phyloP scores from a whole-genome alignment of 371 early-diverging fungal genomes.

The Rhizomucor pusillus region DNA sequence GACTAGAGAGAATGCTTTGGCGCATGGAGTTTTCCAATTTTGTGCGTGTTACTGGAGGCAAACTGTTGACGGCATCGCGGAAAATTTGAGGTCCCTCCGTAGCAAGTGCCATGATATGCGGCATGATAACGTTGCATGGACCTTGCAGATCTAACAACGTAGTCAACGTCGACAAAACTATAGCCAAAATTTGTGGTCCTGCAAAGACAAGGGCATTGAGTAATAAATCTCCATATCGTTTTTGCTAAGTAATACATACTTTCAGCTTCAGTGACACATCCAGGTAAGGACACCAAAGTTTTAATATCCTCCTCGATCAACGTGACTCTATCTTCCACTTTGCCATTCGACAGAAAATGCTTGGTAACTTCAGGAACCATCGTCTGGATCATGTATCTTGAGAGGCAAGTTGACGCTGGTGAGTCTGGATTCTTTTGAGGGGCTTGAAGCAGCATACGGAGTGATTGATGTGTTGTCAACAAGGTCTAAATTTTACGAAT shows the following conservation, averaged over 20 bases:
- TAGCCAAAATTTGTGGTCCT: slow-evolving; percentile 26
- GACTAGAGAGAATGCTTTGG: slow-evolving; percentile 38
- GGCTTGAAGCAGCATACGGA: slow-evolving; percentile 43
- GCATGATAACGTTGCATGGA: slow-evolving; percentile 29
- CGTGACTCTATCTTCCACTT: slow-evolving; percentile 1
- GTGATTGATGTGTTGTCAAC: slow-evolving; percentile 46
- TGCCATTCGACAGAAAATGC: slow-evolving; percentile 23
- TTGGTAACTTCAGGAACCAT: slow-evolving; percentile 32
- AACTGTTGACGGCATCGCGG: slow-evolving; percentile 29
- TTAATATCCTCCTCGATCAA: slow-evolving; percentile 42
- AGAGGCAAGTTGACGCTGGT: slow-evolving; percentile 22
- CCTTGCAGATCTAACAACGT: slow-evolving; percentile 32
- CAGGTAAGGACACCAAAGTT: slow-evolving; percentile 31
- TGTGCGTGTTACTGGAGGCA: slow-evolving; percentile 25
- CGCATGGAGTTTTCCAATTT: slow-evolving; percentile 48
- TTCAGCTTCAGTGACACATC: slow-evolving; percentile 28
- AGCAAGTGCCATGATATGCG: slow-evolving; percentile 38
- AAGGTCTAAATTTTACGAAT: slow-evolving; percentile 22
- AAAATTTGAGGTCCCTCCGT: slow-evolving; percentile 33
- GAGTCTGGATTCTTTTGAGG: slow-evolving; percentile 34
- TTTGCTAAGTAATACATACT: slow-evolving; percentile 24
- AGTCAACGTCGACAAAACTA: slow-evolving; percentile 41
- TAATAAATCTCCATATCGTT: background rate
- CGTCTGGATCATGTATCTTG: slow-evolving; percentile 23
- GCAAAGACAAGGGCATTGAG: background rate